Evolutionary conservation across 1,284 basidiomycete species (phyloP), one percentile per base, ranked within the genome.

Genomic region (Puccinia horiana): DNA sequence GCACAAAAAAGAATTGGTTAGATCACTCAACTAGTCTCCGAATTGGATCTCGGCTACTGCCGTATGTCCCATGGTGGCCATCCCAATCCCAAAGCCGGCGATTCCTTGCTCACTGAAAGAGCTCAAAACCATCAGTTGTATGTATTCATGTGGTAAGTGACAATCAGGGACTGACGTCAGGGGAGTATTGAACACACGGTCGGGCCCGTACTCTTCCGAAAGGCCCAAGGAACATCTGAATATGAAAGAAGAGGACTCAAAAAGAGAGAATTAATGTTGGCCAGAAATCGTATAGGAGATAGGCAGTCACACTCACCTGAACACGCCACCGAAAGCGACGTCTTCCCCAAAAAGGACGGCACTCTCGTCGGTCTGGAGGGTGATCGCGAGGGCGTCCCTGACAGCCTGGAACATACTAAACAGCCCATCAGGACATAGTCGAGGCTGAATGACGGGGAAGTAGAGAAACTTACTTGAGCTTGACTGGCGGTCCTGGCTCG

Each of bases 111-210:
- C 95, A 20, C 80, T 81, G n/a, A 35, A 54, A 74, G 20, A 72
- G 40, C 37, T 23, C 32, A 52, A 32, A 52, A 54, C 1, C 47
- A 23, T 52, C 23, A 69, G 26, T 35, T 26, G 29, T 52, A 11
- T 32, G 26, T 58, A 42, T 35, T 26, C 29, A n/a, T 44, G 2
- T 47, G 29, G 4, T 29, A 32, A 49, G 29, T 47, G 12, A 42
- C 0, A 47, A 37, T 54, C 20, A 40, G n/a, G 26, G n/a, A 47
- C 44, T 47, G 4, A 69, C 44, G 44, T 49, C 16, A 96, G 87
- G 6, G 95, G 94, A 0, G 95, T 96, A 87, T 97, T 96, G 88
- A 97, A 96, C n/a, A 97, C 94, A 61, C 95, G 91, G 87, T 95
- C 94, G 73, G 91, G 90, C 52, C 94, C 95, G 86, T 95, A 98